Evolutionary conservation across 805 yeast genomes (phyloP), one percentile per base, ranked within the genome.

Genomic region (Yueomyces sinensis): DNA sequence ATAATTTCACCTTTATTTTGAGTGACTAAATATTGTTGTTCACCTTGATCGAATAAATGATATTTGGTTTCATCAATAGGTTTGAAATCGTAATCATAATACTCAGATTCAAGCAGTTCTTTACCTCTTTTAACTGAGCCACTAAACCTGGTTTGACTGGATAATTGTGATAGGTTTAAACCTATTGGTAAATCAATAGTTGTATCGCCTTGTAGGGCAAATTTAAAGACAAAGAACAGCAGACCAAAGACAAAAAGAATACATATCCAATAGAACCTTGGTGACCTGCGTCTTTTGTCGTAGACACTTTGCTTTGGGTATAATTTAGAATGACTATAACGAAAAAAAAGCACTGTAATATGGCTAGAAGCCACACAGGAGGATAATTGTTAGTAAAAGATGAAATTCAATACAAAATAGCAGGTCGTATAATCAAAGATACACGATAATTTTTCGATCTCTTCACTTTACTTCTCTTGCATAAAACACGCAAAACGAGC

Each of bases 1-100:
- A 49, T 45, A 4, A 43, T 43, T 6, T 56, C 58, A 9, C 39
- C 37, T 14, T 66, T 65, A 32, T 46, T 50, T 34, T 59, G 47
- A 16, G 58, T 47, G 5, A 62, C 54, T 17, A 61, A 39, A 34
- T 54, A 64, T 30, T 57, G 51, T 29, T 55, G 57, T 2, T 50
- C 60, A 32, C 68, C 68, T 13, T 54, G 50, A 39, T 62, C 65
- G 39, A 51, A 63, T 38, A 61, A 60, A 17, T 41, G 27, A 15
- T 63, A 37, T 9, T 43, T 45, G 13, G 47, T 50, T 13, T 44
- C 39, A 37, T 63, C 65, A n/a, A 61, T 41, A 17, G 46, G 41
- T 39, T 55, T 54, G 39, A 55, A 52, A 39, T 58, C 60, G 33
- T 43, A 48, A 37, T 57, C 45, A 36, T 57, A 57, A 31, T 57